These are phyloP conservation scores for Euphorbia peplus DNA, from an alignment of 345 rosid genomes.

Conservation along the genomic window DNA sequence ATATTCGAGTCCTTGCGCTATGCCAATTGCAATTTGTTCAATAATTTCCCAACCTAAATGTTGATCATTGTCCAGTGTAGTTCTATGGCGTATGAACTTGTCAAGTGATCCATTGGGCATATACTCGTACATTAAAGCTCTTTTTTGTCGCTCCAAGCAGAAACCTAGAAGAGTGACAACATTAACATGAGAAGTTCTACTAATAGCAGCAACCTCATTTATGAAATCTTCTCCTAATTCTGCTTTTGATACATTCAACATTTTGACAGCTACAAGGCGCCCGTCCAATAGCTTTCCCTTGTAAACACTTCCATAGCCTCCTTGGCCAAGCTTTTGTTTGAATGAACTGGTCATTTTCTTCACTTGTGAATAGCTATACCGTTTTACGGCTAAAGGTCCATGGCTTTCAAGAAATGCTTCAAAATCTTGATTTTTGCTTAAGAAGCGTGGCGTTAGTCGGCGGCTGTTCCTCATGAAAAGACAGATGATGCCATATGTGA, in stretches of 20 bases:
- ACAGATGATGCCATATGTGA: background rate
- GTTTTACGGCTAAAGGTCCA: too few species aligned
- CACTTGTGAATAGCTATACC: too few species aligned
- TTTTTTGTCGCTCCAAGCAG: background rate
- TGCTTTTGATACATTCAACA: background rate
- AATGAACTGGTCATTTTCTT: too few species aligned
- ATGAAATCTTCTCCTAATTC: background rate
- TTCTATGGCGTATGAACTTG: background rate
- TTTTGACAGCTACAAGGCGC: background rate
- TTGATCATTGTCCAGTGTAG: background rate
- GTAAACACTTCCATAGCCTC: too few species aligned
- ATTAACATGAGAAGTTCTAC: slow-evolving; percentile 15
- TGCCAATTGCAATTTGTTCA: background rate
- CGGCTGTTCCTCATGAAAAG: too few species aligned
- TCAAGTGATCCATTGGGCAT: slow-evolving; percentile 15
- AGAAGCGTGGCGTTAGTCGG: too few species aligned
- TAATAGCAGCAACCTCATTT: too few species aligned
- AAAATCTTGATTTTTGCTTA: too few species aligned
- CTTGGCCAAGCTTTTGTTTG: too few species aligned
- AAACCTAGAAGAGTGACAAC: slow-evolving; percentile 8
- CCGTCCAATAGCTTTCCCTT: background rate
- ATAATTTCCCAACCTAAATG: slow-evolving; percentile 7
- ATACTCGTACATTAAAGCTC: slow-evolving; percentile 6
- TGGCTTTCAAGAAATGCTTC: too few species aligned
- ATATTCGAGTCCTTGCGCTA: slow-evolving; percentile 12